Evolutionary conservation across 805 yeast species (phyloP).

Genomic region (Sugiyamaella valdiviana): DNA sequence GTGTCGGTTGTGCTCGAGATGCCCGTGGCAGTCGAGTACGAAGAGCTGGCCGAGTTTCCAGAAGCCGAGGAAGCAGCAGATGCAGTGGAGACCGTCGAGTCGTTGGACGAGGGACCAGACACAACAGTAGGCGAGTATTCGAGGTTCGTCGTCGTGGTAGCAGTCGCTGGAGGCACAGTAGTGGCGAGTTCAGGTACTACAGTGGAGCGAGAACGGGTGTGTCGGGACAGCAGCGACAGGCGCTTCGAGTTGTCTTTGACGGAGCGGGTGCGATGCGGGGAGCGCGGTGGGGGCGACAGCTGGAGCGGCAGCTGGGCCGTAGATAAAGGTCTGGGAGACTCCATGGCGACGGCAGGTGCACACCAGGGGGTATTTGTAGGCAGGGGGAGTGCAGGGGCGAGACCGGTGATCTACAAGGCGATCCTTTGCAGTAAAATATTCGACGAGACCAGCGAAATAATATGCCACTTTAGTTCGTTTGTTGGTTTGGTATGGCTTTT

Average conservation of each 20-base stretch:
- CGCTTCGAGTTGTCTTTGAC: neutral
- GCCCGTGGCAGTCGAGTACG: neutral
- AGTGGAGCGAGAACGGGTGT: neutral
- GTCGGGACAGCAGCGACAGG: neutral
- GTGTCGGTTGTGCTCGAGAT: neutral
- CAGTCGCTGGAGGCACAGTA: too few relatives aligned
- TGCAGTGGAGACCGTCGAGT: neutral
- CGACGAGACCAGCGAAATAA: too few relatives aligned
- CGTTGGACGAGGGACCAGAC: neutral
- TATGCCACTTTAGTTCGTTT: too few relatives aligned
- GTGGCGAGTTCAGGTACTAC: too few relatives aligned
- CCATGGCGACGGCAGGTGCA: neutral
- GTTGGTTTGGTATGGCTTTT: too few relatives aligned
- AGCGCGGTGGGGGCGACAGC: conserved; percentile 4
- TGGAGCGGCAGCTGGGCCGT: neutral
- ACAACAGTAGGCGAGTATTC: neutral
- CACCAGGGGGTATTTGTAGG: too few relatives aligned
- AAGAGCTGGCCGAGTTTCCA: neutral
- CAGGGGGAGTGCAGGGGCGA: neutral
- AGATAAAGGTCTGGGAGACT: neutral
- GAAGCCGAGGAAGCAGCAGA: neutral
- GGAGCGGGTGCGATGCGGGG: conserved; percentile 1
- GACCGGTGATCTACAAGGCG: too few relatives aligned
- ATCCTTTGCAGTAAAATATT: too few relatives aligned
- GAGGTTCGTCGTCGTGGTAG: too few relatives aligned